These are phyloP conservation scores for Coniferiporia weirii DNA, from an alignment of 1,284 basidiomycete species.

Conservation along the genomic window DNA sequence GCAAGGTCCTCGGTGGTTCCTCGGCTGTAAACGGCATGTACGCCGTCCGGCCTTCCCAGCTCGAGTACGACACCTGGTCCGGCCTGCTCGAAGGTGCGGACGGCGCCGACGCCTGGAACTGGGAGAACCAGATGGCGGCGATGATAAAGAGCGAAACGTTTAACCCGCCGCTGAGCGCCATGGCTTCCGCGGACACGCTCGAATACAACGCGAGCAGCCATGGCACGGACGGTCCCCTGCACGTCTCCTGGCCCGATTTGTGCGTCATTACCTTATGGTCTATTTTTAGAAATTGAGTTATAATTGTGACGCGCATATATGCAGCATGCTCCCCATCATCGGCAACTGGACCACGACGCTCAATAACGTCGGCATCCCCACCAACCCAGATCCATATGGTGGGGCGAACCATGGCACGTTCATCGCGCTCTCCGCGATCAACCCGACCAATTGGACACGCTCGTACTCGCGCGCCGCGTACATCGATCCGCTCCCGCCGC, in stretches of 20 bases:
- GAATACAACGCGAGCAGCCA: slow-evolving; percentile 36
- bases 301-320: slow-evolving; percentile 9
- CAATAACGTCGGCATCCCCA: slow-evolving; percentile 38
- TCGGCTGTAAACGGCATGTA: slow-evolving; percentile 72
- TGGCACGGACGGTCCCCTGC: slow-evolving; percentile 43
- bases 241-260: slow-evolving; percentile 47
- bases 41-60: slow-evolving; percentile 46
- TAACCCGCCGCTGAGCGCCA: slow-evolving; percentile 32
- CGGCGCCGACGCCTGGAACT: slow-evolving; percentile 43
- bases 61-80: slow-evolving; percentile 55
- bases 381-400: slow-evolving; percentile 39
- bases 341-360: slow-evolving; percentile 50
- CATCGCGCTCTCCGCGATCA: slow-evolving; percentile 60
- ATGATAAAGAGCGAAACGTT: slow-evolving; percentile 53
- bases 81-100: slow-evolving; percentile 34
- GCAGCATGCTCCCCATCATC: slow-evolving; percentile 42
- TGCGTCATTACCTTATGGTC: slow-evolving; percentile 29
- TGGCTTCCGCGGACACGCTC: slow-evolving; percentile 35
- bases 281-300: background rate
- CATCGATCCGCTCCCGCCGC: slow-evolving; percentile 55
- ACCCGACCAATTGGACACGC: slow-evolving; percentile 60
- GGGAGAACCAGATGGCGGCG: slow-evolving; percentile 44
- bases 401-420: slow-evolving; percentile 49
- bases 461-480: slow-evolving; percentile 67
- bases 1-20: slow-evolving; percentile 68